Evolutionary conservation across 2,329 filamentous ascomycete genomes (phyloP).

Genomic region (Pochonia chlamydosporia): DNA sequence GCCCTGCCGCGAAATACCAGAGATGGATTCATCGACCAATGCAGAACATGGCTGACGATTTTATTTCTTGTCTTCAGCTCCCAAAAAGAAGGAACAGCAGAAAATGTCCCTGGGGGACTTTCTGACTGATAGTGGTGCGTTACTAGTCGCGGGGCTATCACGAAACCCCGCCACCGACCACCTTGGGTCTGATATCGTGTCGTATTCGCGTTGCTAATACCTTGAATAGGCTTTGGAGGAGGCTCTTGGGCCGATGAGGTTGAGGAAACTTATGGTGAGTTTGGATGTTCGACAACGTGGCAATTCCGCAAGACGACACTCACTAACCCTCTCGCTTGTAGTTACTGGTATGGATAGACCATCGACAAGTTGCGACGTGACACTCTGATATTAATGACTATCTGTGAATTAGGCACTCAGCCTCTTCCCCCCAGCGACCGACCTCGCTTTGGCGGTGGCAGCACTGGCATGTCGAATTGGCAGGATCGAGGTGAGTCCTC

Average conservation of each 20-base stretch:
- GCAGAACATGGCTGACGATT: constrained; percentile 1
- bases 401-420: constrained; percentile 43
- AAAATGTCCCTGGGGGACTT: constrained; percentile 98
- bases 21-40: not conserved
- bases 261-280: constrained; percentile 79
- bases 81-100: constrained; percentile 87
- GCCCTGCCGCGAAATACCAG: constrained; percentile 16
- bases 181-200: not conserved
- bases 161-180: constrained; percentile 17
- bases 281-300: constrained; percentile 7
- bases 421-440: constrained; percentile 47
- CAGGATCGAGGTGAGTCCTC: constrained; percentile 36
- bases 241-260: constrained; percentile 98
- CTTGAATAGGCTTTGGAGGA: constrained; percentile 43
- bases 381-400: not conserved
- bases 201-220: constrained; percentile 1
- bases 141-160: constrained; percentile 12
- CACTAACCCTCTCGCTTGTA: constrained; percentile 21
- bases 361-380: not conserved
- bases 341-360: constrained; percentile 29
- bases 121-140: constrained; percentile 83
- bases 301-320: constrained; percentile 3
- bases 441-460: constrained; percentile 25
- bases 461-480: constrained; percentile 30
- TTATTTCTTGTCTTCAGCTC: constrained; percentile 55